Conservation (phyloP, 192 early-diverging fungal genomes). For the Mortierella antarctica region DNA sequence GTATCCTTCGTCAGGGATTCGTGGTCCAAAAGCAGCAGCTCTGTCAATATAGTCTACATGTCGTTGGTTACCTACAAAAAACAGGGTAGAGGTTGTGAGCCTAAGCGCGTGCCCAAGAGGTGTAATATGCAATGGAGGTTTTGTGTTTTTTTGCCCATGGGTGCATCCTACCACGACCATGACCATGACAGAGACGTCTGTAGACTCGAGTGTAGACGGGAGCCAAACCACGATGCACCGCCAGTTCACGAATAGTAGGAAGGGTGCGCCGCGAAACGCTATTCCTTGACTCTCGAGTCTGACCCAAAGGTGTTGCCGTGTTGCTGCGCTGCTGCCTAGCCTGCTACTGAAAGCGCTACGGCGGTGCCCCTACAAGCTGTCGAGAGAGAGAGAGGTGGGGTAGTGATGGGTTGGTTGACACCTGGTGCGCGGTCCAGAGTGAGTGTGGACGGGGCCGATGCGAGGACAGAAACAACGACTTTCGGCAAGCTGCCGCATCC, state of each 20-base stretch:
- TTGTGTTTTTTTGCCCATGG: not conserved
- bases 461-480: no score
- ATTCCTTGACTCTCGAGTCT: no score
- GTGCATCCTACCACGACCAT: conserved; percentile 52
- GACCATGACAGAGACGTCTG: conserved; percentile 46
- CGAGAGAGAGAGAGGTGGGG: no score
- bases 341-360: no score
- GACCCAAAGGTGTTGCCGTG: no score
- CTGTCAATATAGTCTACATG: conserved; percentile 70
- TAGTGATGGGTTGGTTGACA: no score
- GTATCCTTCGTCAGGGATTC: conserved; percentile 76
- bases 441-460: no score
- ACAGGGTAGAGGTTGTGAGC: not conserved
- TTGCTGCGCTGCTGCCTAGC: no score
- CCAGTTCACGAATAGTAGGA: conserved; percentile 40
- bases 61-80: conserved; percentile 63
- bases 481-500: no score
- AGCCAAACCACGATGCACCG: conserved; percentile 38
- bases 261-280: conserved; percentile 47
- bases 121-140: not conserved
- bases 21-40: conserved; percentile 88
- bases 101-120: not conserved
- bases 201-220: conserved; percentile 28
- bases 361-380: no score
- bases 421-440: no score